A percentile compares a stretch with the other conserved stretches of the same genome.
Evolutionary conservation across 495 filamentous ascomycete species (phyloP).

Genomic region (Penicillium lividum): DNA sequence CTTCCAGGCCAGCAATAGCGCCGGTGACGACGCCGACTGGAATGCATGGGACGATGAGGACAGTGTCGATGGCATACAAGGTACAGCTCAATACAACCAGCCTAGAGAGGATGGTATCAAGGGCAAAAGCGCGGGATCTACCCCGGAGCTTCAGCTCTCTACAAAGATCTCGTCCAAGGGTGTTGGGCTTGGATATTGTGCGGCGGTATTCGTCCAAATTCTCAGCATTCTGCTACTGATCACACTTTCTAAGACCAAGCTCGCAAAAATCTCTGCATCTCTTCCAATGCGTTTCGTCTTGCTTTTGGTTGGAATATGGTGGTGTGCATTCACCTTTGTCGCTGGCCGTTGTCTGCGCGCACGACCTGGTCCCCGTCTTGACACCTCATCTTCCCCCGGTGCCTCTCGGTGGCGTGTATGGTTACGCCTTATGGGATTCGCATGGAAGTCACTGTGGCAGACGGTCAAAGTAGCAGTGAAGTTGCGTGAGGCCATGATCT

Average conservation of each 20-base stretch:
- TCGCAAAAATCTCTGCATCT: slow-evolving; percentile 32
- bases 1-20: slow-evolving; percentile 11
- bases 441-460: slow-evolving; percentile 77
- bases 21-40: slow-evolving; percentile 23
- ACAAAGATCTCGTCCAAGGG: slow-evolving; percentile 80
- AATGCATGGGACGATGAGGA: slow-evolving; percentile 43
- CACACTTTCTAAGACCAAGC: slow-evolving; percentile 64
- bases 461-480: slow-evolving; percentile 73
- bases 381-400: slow-evolving; percentile 19
- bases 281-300: slow-evolving; percentile 71
- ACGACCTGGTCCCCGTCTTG: slow-evolving; percentile 77
- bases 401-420: slow-evolving; percentile 33
- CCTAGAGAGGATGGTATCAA: slow-evolving; percentile 15
- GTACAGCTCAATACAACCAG: slow-evolving; percentile 24
- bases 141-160: slow-evolving; percentile 69
- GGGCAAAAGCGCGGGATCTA: slow-evolving; percentile 27
- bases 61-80: slow-evolving; percentile 23
- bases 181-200: slow-evolving; percentile 77
- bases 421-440: slow-evolving; percentile 63
- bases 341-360: slow-evolving; percentile 78
- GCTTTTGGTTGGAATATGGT: slow-evolving; percentile 83
- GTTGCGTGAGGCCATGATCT: slow-evolving; percentile 77
- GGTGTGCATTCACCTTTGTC: slow-evolving; percentile 80
- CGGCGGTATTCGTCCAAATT: slow-evolving; percentile 73
- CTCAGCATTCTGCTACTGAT: slow-evolving; percentile 67